These are phyloP conservation scores for Trichoderma gamsii DNA, from an alignment of 495 filamentous ascomycete species.

Conservation along the genomic window DNA sequence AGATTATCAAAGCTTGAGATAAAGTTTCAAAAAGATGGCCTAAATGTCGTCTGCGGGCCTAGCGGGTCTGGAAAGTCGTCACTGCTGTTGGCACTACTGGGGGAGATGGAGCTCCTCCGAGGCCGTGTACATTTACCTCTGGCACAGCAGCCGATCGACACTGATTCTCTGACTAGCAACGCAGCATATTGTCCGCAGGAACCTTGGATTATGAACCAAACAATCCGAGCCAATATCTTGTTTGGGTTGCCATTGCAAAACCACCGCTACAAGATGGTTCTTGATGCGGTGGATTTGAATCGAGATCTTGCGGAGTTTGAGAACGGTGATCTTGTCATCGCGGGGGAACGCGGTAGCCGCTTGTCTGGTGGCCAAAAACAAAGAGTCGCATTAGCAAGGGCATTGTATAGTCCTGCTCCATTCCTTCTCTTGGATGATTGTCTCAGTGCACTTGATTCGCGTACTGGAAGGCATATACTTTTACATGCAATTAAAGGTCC, in stretches of 20 bases:
- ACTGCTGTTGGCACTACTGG: conserved; percentile 88
- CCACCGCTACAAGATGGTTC: conserved; percentile 77
- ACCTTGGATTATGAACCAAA: conserved; percentile 94
- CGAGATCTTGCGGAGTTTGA: conserved; percentile 90
- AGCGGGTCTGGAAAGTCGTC: conserved; percentile 95
- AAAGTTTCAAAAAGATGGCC: conserved; percentile 65
- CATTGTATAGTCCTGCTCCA: conserved; percentile 82
- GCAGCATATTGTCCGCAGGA: conserved; percentile 96
- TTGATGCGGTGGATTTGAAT: conserved; percentile 87
- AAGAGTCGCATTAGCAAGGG: conserved; percentile 87
- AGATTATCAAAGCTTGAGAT: conserved; percentile 74
- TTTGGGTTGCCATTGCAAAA: conserved; percentile 81
- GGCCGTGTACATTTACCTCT: conserved; percentile 76
- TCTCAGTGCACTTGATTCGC: conserved; percentile 93
- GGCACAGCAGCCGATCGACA: conserved; percentile 73
- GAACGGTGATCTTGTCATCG: conserved; percentile 84
- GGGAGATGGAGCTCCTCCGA: conserved; percentile 86
- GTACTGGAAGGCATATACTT: conserved; percentile 98
- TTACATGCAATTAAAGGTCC: conserved; percentile 83
- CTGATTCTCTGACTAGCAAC: conserved; percentile 71
- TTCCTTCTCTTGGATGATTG: conserved; percentile 93
- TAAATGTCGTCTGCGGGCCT: conserved; percentile 87
- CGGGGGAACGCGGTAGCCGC: conserved; percentile 95
- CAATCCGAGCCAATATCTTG: conserved; percentile 91
- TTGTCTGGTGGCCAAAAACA: conserved; percentile 97